These are phyloP conservation scores for Chrysopogon serrulatus DNA, from an alignment of 176 grass and related monocot genomes.

Conservation along the genomic window DNA sequence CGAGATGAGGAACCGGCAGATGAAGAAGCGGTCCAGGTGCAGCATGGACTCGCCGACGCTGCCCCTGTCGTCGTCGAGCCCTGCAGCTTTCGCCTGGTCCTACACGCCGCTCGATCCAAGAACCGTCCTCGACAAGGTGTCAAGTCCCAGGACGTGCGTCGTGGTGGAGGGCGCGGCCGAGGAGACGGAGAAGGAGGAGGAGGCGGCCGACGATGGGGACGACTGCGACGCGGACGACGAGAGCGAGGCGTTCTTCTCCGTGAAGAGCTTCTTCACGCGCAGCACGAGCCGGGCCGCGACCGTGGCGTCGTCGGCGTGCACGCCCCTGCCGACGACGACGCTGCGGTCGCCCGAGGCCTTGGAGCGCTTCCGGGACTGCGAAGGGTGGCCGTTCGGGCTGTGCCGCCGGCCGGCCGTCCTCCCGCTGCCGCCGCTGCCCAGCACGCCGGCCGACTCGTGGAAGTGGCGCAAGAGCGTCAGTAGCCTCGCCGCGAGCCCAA, in stretches of 20 bases:
- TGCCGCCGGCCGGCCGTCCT: slow-evolving; percentile 47
- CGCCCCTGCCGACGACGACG: background rate
- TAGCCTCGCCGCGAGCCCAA: slow-evolving; percentile 27
- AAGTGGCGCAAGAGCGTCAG: slow-evolving; percentile 64
- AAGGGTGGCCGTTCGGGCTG: slow-evolving; percentile 97
- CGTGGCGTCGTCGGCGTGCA: slow-evolving; percentile 20
- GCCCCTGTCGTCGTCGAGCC: slow-evolving; percentile 11
- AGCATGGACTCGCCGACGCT: slow-evolving; percentile 25
- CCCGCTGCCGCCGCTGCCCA: slow-evolving; percentile 70
- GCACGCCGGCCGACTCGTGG: slow-evolving; percentile 75
- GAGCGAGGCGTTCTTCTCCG: slow-evolving; percentile 88
- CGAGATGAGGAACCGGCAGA: slow-evolving; percentile 75
- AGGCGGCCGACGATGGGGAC: background rate
- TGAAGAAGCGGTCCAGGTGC: slow-evolving; percentile 44
- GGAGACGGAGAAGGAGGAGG: slow-evolving; percentile 3
- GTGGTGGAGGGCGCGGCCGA: background rate
- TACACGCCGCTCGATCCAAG: slow-evolving; percentile 35
- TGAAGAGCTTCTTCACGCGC: slow-evolving; percentile 81
- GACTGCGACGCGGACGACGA: slow-evolving; percentile 35
- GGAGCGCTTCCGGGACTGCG: slow-evolving; percentile 60
- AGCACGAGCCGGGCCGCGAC: slow-evolving; percentile 63
- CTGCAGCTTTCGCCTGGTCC: slow-evolving; percentile 43
- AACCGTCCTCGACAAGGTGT: slow-evolving; percentile 21
- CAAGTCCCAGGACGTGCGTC: slow-evolving; percentile 6
- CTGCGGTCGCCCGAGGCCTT: slow-evolving; percentile 14